Conservation (phyloP, 306 rosid species). For the Pterocarpus santalinus region DNA sequence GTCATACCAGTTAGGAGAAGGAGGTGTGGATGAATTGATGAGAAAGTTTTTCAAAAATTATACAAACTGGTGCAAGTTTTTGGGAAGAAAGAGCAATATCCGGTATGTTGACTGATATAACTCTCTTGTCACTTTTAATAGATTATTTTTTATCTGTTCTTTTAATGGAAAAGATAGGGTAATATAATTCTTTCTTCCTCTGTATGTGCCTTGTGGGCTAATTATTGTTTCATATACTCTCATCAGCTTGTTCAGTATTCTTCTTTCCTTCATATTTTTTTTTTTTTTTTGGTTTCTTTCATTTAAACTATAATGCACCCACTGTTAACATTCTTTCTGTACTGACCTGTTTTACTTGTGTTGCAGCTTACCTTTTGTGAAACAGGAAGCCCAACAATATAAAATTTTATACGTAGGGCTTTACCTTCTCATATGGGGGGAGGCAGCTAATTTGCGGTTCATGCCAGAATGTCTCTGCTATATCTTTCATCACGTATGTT, state of each 20-base stretch:
- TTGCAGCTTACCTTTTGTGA: conserved; percentile 82
- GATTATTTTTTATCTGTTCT: neutral
- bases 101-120: conserved; percentile 62
- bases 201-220: neutral
- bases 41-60: conserved; percentile 85
- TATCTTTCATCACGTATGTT: conserved; percentile 86
- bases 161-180: conserved; percentile 8
- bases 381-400: conserved; percentile 85
- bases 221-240: neutral
- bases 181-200: neutral
- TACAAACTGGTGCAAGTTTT: conserved; percentile 87
- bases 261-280: conserved; percentile 16
- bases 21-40: conserved; percentile 83
- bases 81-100: conserved; percentile 85
- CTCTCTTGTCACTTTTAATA: conserved; percentile 24
- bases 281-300: neutral
- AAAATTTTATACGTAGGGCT: conserved; percentile 87
- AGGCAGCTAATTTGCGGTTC: conserved; percentile 94
- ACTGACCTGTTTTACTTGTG: conserved; percentile 23
- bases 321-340: conserved; percentile 20
- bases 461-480: conserved; percentile 99
- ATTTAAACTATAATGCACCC: conserved; percentile 2
- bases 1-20: conserved; percentile 76
- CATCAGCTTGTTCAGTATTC: neutral
- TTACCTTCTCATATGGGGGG: conserved; percentile 97